These are phyloP conservation scores for Saksenaea vasiformis DNA, from an alignment of 371 early-diverging fungal genomes.

Conservation along the genomic window DNA sequence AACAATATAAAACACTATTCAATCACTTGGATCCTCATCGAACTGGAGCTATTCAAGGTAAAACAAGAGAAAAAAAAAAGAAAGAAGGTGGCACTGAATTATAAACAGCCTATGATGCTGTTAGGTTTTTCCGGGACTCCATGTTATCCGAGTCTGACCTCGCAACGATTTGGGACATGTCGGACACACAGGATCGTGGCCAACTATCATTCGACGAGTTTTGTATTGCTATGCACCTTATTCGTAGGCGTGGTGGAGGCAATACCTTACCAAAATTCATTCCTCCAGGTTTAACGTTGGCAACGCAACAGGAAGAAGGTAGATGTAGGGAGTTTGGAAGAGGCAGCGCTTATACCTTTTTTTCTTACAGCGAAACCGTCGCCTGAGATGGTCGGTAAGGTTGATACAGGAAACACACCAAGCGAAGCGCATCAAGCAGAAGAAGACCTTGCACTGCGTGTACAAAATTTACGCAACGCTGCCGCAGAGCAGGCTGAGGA, in stretches of 20 bases:
- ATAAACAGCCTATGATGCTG: conserved; percentile 53
- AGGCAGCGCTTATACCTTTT: neutral
- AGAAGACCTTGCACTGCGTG: neutral
- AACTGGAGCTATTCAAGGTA: conserved; percentile 10
- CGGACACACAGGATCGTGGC: conserved; percentile 75
- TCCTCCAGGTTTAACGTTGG: neutral
- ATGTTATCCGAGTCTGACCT: conserved; percentile 68
- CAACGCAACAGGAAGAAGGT: neutral
- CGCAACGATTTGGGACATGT: conserved; percentile 73
- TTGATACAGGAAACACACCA: neutral
- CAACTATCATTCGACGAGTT: conserved; percentile 82
- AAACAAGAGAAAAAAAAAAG: neutral
- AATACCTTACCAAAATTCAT: conserved; percentile 64
- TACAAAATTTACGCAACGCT: neutral
- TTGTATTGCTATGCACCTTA: conserved; percentile 85
- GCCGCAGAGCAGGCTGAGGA: neutral
- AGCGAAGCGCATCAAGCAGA: neutral
- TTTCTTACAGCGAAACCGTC: neutral
- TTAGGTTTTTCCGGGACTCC: conserved; percentile 71
- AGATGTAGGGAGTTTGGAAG: neutral
- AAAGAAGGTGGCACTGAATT: neutral
- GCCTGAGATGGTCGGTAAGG: neutral
- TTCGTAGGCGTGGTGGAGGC: conserved; percentile 67
- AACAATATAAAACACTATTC: conserved; percentile 63
- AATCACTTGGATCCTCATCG: conserved; percentile 52